phyloP scores from a whole-genome alignment of 2,329 filamentous ascomycete species.

The Pseudogymnoascus verrucosus region DNA sequence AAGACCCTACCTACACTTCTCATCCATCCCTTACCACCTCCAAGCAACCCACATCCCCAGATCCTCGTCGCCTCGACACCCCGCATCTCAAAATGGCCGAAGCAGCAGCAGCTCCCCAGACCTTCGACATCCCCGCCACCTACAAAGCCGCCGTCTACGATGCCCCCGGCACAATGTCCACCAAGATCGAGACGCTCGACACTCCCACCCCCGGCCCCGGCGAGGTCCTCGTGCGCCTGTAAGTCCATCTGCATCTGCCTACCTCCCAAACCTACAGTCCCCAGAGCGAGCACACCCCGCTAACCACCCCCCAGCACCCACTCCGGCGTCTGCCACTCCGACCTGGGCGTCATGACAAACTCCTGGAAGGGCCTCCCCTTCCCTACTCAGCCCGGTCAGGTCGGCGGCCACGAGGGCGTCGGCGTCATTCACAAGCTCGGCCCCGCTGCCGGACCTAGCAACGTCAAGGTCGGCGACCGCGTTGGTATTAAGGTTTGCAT shows the following conservation, averaged over 20 bases:
- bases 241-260: slow-evolving; percentile 17
- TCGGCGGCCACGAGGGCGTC: slow-evolving; percentile 64
- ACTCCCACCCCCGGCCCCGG: slow-evolving; percentile 56
- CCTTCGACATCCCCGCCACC: slow-evolving; percentile 42
- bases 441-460: slow-evolving; percentile 45
- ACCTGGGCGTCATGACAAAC: slow-evolving; percentile 49
- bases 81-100: slow-evolving; percentile 19
- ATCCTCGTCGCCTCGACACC: background rate
- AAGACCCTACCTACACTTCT: background rate
- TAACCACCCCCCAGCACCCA: slow-evolving; percentile 39
- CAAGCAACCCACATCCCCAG: background rate
- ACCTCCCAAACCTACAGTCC: background rate
- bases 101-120: slow-evolving; percentile 15
- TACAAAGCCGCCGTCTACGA: slow-evolving; percentile 59
- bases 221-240: slow-evolving; percentile 56
- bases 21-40: background rate
- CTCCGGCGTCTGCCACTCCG: slow-evolving; percentile 58
- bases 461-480: slow-evolving; percentile 56
- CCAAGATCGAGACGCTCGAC: slow-evolving; percentile 54
- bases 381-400: slow-evolving; percentile 37
- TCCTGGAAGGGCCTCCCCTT: slow-evolving; percentile 21
- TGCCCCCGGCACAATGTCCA: slow-evolving; percentile 56
- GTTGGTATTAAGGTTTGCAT: slow-evolving; percentile 50
- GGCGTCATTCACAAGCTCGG: slow-evolving; percentile 59
- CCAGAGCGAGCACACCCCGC: background rate